A percentile compares a stretch with the other conserved stretches of the same genome.
Evolutionary conservation across 2,329 filamentous ascomycete species (phyloP).

Genomic region (Aspergillus tanneri): DNA sequence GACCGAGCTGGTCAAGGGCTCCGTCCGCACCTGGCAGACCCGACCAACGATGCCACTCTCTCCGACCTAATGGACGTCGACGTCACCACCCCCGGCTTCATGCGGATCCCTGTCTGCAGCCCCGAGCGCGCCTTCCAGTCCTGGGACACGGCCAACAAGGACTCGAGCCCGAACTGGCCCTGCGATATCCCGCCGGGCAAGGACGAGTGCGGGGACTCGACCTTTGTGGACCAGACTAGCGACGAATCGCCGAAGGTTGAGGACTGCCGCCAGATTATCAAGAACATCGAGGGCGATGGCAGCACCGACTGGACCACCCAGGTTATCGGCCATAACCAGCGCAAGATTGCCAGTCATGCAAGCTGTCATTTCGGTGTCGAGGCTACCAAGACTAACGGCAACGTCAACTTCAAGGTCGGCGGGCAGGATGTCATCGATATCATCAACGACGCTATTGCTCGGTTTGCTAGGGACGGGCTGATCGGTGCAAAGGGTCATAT

Average conservation of each 20-base stretch:
- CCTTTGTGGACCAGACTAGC: conserved; percentile 24
- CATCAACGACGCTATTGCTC: conserved; percentile 9
- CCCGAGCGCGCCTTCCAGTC: conserved; percentile 32
- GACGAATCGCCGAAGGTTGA: conserved; percentile 21
- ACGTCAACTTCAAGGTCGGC: conserved; percentile 13
- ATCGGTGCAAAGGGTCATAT: conserved; percentile 19
- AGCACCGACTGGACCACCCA: conserved; percentile 5
- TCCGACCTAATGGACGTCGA: conserved; percentile 28
- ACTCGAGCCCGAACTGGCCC: conserved; percentile 15
- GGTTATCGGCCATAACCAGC: conserved; percentile 11
- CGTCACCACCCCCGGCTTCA: conserved; percentile 38
- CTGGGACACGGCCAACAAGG: conserved; percentile 30
- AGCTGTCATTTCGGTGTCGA: conserved; percentile 14
- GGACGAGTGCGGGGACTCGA: conserved; percentile 7
- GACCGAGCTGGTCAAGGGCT: conserved; percentile 9
- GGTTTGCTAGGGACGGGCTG: conserved; percentile 9
- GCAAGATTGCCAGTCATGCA: conserved; percentile 5
- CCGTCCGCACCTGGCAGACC: conserved; percentile 24
- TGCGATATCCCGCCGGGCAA: conserved; percentile 13
- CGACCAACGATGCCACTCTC: conserved; percentile 22
- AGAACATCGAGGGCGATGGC: conserved; percentile 17
- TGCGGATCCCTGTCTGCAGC: conserved; percentile 43
- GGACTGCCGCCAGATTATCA: conserved; percentile 19
- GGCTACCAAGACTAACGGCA: conserved; percentile 9
- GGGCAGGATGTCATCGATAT: conserved; percentile 20